These are phyloP conservation scores for Sugiyamaella marilandica DNA, from an alignment of 805 yeast species.

Conservation along the genomic window DNA sequence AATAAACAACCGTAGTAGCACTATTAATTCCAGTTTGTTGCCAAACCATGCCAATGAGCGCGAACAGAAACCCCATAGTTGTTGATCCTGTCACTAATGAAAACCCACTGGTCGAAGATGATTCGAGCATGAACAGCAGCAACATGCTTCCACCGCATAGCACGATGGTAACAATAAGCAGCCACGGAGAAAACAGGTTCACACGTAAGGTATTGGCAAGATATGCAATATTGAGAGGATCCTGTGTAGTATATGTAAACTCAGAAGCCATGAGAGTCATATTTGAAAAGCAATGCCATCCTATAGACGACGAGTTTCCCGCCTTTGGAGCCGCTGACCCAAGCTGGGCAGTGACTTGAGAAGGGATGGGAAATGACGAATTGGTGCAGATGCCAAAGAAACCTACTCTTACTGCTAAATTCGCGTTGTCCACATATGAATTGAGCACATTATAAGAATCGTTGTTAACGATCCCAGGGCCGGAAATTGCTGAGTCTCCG, in stretches of 20 bases:
- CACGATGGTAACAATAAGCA: conserved; percentile 17
- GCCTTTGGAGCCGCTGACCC: conserved; percentile 6
- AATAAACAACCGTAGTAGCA: not conserved
- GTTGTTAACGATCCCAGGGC: conserved; percentile 16
- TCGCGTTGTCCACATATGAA: conserved; percentile 8
- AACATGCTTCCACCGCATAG: conserved; percentile 15
- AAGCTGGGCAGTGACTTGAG: conserved; percentile 2
- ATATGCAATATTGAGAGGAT: conserved; percentile 21
- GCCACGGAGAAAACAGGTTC: conserved; percentile 17
- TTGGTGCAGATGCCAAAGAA: conserved; percentile 23
- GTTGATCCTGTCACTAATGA: conserved; percentile 12
- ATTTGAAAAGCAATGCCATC: conserved; percentile 21
- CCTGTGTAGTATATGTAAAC: conserved; percentile 13
- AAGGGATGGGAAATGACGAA: not conserved
- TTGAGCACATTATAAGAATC: conserved; percentile 13
- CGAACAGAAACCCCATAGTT: conserved; percentile 13
- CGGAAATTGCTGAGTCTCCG: conserved; percentile 1
- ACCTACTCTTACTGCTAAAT: conserved; percentile 17
- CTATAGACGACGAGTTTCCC: conserved; percentile 1
- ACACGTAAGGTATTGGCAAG: conserved; percentile 13
- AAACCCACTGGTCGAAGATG: conserved; percentile 12
- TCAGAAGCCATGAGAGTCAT: conserved; percentile 8
- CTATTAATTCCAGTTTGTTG: conserved; percentile 19
- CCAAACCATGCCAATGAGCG: conserved; percentile 22
- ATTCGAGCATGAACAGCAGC: conserved; percentile 8